phyloP scores from a whole-genome alignment of 495 filamentous ascomycete genomes.

The Hypoxylon rickii region DNA sequence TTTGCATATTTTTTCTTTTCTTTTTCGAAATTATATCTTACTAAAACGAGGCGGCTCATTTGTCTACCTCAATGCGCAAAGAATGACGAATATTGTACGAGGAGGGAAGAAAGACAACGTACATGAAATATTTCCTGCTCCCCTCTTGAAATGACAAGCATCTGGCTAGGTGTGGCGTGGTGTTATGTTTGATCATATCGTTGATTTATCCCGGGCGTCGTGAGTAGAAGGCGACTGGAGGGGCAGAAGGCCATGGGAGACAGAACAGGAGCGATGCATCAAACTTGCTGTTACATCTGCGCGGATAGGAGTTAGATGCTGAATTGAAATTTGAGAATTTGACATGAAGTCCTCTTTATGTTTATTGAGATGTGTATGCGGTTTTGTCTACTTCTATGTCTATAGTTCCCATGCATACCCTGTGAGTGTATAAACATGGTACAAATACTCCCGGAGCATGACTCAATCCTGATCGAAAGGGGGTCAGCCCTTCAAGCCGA shows the following conservation, averaged over 20 bases:
- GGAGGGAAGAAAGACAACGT: neutral
- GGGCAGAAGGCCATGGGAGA: conserved; percentile 17
- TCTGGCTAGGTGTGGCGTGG: conserved; percentile 17
- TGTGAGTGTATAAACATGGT: too few relatives aligned
- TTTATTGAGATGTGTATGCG: neutral
- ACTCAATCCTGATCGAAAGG: too few relatives aligned
- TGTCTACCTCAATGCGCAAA: conserved; percentile 9
- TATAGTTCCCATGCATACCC: too few relatives aligned
- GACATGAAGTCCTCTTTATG: neutral
- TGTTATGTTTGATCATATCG: conserved; percentile 3
- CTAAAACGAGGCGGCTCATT: neutral
- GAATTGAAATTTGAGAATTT: conserved; percentile 20
- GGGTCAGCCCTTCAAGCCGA: neutral
- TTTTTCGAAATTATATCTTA: conserved; percentile 15
- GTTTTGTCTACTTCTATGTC: conserved; percentile 1
- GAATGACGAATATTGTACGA: conserved; percentile 34
- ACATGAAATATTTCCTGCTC: too few relatives aligned
- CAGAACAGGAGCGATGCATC: conserved; percentile 16
- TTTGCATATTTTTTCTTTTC: neutral
- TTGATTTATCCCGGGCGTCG: too few relatives aligned
- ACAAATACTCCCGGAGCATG: too few relatives aligned
- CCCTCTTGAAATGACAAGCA: too few relatives aligned
- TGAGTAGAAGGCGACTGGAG: neutral
- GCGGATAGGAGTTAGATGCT: conserved; percentile 29
- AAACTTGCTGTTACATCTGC: conserved; percentile 20